Base-by-base conservation (phyloP, 192 early-diverging fungal species). In the Mortierella antarctica region DNA sequence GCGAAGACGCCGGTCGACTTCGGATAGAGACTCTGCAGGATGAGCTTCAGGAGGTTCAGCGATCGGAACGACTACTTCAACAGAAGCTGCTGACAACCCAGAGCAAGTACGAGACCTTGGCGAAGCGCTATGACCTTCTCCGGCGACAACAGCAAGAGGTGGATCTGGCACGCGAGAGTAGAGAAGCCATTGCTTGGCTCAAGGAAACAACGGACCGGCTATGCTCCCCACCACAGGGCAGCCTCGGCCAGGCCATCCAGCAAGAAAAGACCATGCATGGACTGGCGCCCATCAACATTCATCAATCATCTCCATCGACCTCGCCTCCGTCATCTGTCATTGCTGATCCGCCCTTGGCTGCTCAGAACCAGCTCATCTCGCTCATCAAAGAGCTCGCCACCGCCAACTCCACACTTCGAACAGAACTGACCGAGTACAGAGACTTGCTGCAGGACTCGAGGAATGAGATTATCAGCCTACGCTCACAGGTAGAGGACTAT, bases 371-470 rank as follows among this genome's bases (percentile, higher is more conserved):
- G 58, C 71, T 89, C 14, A 82, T 87, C 6, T 69, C 71, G 0
- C 51, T 87, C 14, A 89, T 89, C 57, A 89, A 87, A 73, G 86
- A 89, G 58, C 66, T 89, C 2, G 86, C 85, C n/a, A 86, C 85
- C 15, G 79, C 88, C 39, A 89, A 87, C 47, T 82, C 84, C 60
- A 89, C 86, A 53, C 64, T 86, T 11, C 80, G 84, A 52, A 66
- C 70, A 9, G 85, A 87, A 21, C 57, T 87, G 21, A 64, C 64
- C 17, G 88, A 89, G 52, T 87, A 84, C 53, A 76, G 83, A 10
- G 87, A 87, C 44, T 57, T 87, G 9, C 54, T 88, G 17, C 69
- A 83, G 51, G 87, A 88, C 7, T 58, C 83, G 2, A 59, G 83
- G 46, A 84, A 82, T 57, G 87, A 88, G 41, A 78, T 87, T 6